Evolutionary conservation across 2,329 filamentous ascomycete genomes (phyloP).

Genomic region (Arthrobotrys sphaeroides): DNA sequence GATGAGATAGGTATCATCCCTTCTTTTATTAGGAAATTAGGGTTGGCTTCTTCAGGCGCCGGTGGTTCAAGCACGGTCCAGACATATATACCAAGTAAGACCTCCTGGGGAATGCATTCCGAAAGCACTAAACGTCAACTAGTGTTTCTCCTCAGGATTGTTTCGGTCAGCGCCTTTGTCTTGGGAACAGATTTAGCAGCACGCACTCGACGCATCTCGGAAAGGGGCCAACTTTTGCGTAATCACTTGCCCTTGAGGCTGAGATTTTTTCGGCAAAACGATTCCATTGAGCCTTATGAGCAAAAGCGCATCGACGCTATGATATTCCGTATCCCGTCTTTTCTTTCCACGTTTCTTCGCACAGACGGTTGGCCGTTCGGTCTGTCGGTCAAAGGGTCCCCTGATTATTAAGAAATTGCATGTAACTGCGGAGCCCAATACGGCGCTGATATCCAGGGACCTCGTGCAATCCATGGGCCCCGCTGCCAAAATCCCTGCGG

Average conservation of each 20-base stretch:
- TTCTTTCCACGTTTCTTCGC: slow-evolving; percentile 8
- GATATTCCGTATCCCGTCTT: slow-evolving; percentile 7
- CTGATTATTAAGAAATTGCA: slow-evolving; percentile 46
- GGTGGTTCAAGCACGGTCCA: slow-evolving; percentile 35
- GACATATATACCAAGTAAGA: slow-evolving; percentile 20
- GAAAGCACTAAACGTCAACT: slow-evolving; percentile 25
- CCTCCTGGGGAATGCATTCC: slow-evolving; percentile 45
- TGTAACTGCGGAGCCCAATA: slow-evolving; percentile 35
- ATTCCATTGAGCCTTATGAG: slow-evolving; percentile 14
- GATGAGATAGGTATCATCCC: slow-evolving; percentile 39
- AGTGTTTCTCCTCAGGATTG: slow-evolving; percentile 43
- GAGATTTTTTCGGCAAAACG: slow-evolving; percentile 19
- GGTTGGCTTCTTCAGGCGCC: slow-evolving; percentile 40
- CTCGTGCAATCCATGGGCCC: slow-evolving; percentile 29
- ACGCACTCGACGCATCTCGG: slow-evolving; percentile 13
- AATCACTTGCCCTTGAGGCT: slow-evolving; percentile 39
- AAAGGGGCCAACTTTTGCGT: slow-evolving; percentile 40
- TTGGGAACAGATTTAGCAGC: slow-evolving; percentile 32
- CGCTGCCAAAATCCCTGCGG: slow-evolving; percentile 24
- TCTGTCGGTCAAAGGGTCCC: slow-evolving; percentile 25
- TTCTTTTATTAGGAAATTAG: slow-evolving; percentile 37
- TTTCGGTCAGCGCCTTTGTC: slow-evolving; percentile 30
- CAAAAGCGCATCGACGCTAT: slow-evolving; percentile 36
- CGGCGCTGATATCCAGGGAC: slow-evolving; percentile 28
- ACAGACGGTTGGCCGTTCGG: background rate